Evolutionary conservation across 2,329 filamentous ascomycete genomes (phyloP).

Genomic region (Pestalotiopsis sp.): DNA sequence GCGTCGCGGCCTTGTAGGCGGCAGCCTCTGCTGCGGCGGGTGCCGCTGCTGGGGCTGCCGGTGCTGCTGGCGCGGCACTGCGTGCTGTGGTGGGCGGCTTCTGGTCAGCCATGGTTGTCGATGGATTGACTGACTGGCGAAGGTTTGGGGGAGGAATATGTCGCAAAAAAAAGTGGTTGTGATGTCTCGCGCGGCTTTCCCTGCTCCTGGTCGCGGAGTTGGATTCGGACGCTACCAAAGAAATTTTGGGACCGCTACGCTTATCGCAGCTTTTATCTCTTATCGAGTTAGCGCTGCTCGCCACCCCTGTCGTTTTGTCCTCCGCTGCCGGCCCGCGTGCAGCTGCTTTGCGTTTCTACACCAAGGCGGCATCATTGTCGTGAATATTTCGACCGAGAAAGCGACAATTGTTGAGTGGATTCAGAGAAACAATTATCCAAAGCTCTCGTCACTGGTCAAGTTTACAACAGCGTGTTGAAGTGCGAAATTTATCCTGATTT

Average conservation of each 20-base stretch:
- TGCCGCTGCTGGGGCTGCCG: slow-evolving; percentile 8
- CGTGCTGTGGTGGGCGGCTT: neutral
- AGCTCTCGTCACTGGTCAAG: no score
- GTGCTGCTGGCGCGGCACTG: neutral
- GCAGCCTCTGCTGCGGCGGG: slow-evolving; percentile 16
- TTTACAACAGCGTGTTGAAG: no score
- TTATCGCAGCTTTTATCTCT: slow-evolving; percentile 14
- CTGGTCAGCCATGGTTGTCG: slow-evolving; percentile 9
- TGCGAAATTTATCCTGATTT: no score
- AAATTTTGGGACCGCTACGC: slow-evolving; percentile 2
- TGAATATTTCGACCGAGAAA: no score
- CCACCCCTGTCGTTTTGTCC: neutral
- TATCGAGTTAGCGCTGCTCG: neutral
- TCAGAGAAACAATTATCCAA: no score
- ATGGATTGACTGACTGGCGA: neutral
- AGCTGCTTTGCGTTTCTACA: neutral
- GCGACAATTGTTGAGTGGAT: no score
- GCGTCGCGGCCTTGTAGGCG: slow-evolving; percentile 46
- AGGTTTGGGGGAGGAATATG: neutral
- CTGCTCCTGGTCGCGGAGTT: neutral
- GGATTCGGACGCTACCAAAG: neutral
- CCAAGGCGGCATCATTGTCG: no score
- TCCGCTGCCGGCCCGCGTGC: neutral
- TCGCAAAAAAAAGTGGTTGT: neutral
- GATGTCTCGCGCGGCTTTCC: neutral